These are phyloP conservation scores for Ustilago trichophora DNA, from an alignment of 1,284 basidiomycete genomes.

Conservation along the genomic window DNA sequence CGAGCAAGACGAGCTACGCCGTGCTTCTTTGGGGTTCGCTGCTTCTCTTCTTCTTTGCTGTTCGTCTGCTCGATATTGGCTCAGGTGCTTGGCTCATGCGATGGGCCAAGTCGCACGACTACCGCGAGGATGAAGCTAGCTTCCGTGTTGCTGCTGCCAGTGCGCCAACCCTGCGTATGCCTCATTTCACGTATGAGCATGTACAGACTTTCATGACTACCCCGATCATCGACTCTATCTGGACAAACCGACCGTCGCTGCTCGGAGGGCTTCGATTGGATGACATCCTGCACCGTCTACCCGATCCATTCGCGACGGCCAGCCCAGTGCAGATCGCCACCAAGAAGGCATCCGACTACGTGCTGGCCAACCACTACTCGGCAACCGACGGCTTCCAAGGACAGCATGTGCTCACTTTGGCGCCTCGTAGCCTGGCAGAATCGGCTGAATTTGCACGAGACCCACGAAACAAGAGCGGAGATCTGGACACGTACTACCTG, in stretches of 20 bases:
- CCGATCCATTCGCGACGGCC: constrained; percentile 4
- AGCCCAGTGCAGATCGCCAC: not conserved
- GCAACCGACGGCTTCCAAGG: not conserved
- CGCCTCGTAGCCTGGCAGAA: not conserved
- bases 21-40: constrained; percentile 53
- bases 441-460: not conserved
- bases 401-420: constrained; percentile 20
- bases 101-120: constrained; percentile 62
- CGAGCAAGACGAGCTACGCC: constrained; percentile 28
- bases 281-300: constrained; percentile 15
- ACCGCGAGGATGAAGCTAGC: constrained; percentile 12
- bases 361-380: not conserved
- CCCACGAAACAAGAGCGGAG: constrained; percentile 11
- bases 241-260: constrained; percentile 25
- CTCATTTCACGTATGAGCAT: constrained; percentile 15
- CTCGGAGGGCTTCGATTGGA: constrained; percentile 13
- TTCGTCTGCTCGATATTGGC: constrained; percentile 54
- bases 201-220: constrained; percentile 38
- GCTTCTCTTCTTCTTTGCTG: constrained; percentile 50
- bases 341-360: not conserved
- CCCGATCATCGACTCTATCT: constrained; percentile 33
- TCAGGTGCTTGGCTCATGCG: constrained; percentile 61
- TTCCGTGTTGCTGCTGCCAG: constrained; percentile 2
- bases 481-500: constrained; percentile 60
- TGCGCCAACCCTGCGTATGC: constrained; percentile 1